phyloP scores from a whole-genome alignment of 805 yeast species.

The Wickerhamomyces sydowiorum region DNA sequence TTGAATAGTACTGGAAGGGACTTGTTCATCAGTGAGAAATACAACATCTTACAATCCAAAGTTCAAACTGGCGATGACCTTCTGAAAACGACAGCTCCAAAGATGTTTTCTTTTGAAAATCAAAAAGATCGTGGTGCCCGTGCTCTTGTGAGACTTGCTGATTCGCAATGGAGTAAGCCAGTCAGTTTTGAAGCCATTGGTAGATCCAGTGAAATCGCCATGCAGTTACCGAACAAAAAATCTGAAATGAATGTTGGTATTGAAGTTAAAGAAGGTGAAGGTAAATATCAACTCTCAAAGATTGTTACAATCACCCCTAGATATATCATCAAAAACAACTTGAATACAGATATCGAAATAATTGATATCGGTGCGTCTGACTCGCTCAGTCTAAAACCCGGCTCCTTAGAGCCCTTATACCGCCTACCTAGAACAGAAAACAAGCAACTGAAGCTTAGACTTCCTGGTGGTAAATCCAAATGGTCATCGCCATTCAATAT shows the following conservation, averaged over 20 bases:
- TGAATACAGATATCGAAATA: conserved; percentile 50
- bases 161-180: conserved; percentile 67
- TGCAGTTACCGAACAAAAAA: conserved; percentile 44
- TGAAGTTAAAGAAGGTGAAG: conserved; percentile 74
- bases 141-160: conserved; percentile 59
- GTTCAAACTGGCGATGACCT: conserved; percentile 26
- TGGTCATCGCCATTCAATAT: conserved; percentile 91
- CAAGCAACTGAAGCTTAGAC: conserved; percentile 58
- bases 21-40: conserved; percentile 47
- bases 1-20: conserved; percentile 74
- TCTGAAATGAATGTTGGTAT: conserved; percentile 73
- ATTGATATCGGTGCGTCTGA: conserved; percentile 65
- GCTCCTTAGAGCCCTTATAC: conserved; percentile 52
- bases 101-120: conserved; percentile 78
- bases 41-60: conserved; percentile 45
- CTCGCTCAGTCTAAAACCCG: conserved; percentile 38
- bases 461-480: conserved; percentile 46
- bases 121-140: conserved; percentile 55
- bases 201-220: conserved; percentile 54
- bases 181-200: conserved; percentile 90
- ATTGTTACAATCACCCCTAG: conserved; percentile 81
- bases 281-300: conserved; percentile 71
- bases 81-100: conserved; percentile 42
- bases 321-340: conserved; percentile 62
- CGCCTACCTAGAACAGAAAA: conserved; percentile 49